A percentile compares a stretch with the other conserved stretches of the same genome.
phyloP scores from a whole-genome alignment of 768 basidiomycete species.

The Pisolithus sp. region DNA sequence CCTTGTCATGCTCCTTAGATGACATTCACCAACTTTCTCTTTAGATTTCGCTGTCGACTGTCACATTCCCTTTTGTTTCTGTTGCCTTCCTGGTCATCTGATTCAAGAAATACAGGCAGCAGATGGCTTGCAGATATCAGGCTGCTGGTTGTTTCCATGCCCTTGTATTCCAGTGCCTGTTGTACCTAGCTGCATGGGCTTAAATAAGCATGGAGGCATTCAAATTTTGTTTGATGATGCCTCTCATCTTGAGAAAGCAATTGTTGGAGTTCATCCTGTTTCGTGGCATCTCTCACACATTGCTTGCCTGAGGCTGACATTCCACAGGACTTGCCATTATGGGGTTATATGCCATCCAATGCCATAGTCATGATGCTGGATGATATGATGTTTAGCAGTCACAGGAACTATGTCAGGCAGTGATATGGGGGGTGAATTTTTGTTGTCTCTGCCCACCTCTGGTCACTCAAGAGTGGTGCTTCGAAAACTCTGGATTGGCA shows the following conservation, averaged over 20 bases:
- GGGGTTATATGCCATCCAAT: conserved; percentile 48
- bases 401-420: background rate
- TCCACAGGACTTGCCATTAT: conserved; percentile 56
- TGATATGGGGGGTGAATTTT: conserved; percentile 18
- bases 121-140: conserved; percentile 51
- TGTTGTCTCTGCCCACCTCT: too few relatives aligned
- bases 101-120: conserved; percentile 33
- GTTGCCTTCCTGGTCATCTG: conserved; percentile 49
- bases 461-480: conserved; percentile 29
- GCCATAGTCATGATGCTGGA: conserved; percentile 60
- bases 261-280: conserved; percentile 51
- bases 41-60: conserved; percentile 54
- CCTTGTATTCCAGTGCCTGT: conserved; percentile 47
- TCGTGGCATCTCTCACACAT: conserved; percentile 16
- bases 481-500: conserved; percentile 31
- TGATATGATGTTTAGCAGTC: conserved; percentile 43
- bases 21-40: conserved; percentile 54
- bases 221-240: conserved; percentile 48
- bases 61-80: conserved; percentile 69
- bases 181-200: conserved; percentile 32
- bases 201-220: conserved; percentile 23
- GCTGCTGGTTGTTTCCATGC: conserved; percentile 80
- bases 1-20: conserved; percentile 36
- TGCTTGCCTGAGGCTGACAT: conserved; percentile 4
- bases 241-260: conserved; percentile 44